These are phyloP conservation scores for Astragalus glycyphyllos DNA, from an alignment of 306 rosid genomes.

Conservation along the genomic window DNA sequence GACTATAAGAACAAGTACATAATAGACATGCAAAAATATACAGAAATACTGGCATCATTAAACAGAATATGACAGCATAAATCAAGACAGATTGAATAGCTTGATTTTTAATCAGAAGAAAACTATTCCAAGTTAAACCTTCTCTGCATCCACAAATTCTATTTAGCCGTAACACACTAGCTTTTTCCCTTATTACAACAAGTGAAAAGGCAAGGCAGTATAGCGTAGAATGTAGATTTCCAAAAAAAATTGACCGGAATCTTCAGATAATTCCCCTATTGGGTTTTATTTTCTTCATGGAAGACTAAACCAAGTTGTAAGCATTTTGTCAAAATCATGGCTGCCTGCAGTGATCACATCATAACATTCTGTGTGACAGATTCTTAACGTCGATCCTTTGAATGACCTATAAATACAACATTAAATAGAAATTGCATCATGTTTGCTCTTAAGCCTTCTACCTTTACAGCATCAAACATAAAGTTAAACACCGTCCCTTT, in stretches of 20 bases:
- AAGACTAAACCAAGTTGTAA: slow-evolving; percentile 23
- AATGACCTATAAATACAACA: slow-evolving; percentile 19
- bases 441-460: slow-evolving; percentile 6
- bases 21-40: slow-evolving; percentile 24
- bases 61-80: slow-evolving; percentile 23
- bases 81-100: slow-evolving; percentile 18
- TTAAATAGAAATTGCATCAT: slow-evolving; percentile 6
- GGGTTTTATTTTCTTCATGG: slow-evolving; percentile 17
- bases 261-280: background rate
- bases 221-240: background rate
- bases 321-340: slow-evolving; percentile 12
- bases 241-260: background rate
- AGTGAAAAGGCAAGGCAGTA: slow-evolving; percentile 13
- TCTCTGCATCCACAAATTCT: slow-evolving; percentile 22
- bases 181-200: slow-evolving; percentile 31
- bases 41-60: slow-evolving; percentile 19
- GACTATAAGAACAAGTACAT: slow-evolving; percentile 33
- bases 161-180: slow-evolving; percentile 15
- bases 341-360: slow-evolving; percentile 11
- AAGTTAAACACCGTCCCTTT: background rate
- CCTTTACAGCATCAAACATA: slow-evolving; percentile 5
- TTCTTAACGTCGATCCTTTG: slow-evolving; percentile 24
- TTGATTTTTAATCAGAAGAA: slow-evolving; percentile 29
- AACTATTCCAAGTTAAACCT: slow-evolving; percentile 8
- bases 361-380: background rate